Evolutionary conservation across 768 basidiomycete species (phyloP).

Genomic region (Pulveroboletus sp.): DNA sequence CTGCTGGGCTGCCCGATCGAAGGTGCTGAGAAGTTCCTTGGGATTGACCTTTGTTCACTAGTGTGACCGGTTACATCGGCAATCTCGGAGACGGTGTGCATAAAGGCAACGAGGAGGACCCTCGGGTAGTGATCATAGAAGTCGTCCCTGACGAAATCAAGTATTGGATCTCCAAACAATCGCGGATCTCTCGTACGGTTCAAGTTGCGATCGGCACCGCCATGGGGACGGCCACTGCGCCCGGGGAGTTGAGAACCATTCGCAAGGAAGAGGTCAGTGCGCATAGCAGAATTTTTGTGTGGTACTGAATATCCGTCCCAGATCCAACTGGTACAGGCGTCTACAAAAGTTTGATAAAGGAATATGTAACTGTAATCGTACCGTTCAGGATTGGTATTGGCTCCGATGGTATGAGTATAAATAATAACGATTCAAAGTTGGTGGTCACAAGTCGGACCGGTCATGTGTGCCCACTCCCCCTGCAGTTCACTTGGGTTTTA

Average conservation of each 20-base stretch:
- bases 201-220: slow-evolving; percentile 58
- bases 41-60: slow-evolving; percentile 23
- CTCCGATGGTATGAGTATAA: slow-evolving; percentile 13
- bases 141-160: slow-evolving; percentile 77
- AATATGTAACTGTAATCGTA: not conserved
- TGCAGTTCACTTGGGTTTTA: slow-evolving; percentile 12
- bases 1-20: not conserved
- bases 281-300: not conserved
- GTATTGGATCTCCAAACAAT: slow-evolving; percentile 72
- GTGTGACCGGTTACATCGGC: slow-evolving; percentile 76
- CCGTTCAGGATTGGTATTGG: slow-evolving; percentile 2
- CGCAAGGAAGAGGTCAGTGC: slow-evolving; percentile 62
- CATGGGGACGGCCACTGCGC: slow-evolving; percentile 59
- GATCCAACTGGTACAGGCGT: slow-evolving; percentile 16
- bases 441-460: not conserved
- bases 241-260: slow-evolving; percentile 77
- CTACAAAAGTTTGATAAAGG: slow-evolving; percentile 10
- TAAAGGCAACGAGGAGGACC: slow-evolving; percentile 75
- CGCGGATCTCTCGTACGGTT: slow-evolving; percentile 51
- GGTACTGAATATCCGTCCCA: slow-evolving; percentile 5
- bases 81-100: slow-evolving; percentile 83
- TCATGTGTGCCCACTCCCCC: slow-evolving; percentile 20
- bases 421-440: not conserved
- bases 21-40: too few species aligned
- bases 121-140: slow-evolving; percentile 75